These are phyloP conservation scores for Fusarium tricinctum DNA, from an alignment of 2,329 filamentous ascomycete genomes.

Conservation along the genomic window DNA sequence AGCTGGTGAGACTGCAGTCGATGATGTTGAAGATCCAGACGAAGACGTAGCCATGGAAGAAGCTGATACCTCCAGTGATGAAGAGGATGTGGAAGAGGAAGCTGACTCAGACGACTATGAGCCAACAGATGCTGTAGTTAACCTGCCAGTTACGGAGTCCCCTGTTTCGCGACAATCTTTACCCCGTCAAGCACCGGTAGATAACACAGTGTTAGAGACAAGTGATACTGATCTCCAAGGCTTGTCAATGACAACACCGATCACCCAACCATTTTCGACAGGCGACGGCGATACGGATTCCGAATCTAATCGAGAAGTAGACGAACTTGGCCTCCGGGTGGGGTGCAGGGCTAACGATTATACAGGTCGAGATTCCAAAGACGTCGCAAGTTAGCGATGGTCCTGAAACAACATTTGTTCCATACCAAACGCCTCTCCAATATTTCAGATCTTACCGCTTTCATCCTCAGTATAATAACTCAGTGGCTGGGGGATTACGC, in stretches of 20 bases:
- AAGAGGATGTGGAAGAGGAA: slow-evolving; percentile 49
- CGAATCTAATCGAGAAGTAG: slow-evolving; percentile 60
- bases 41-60: slow-evolving; percentile 48
- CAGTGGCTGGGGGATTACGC: slow-evolving; percentile 81
- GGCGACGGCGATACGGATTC: slow-evolving; percentile 45
- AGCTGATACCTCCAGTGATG: slow-evolving; percentile 35
- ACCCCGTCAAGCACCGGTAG: slow-evolving; percentile 32
- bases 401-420: slow-evolving; percentile 54
- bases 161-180: slow-evolving; percentile 11
- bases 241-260: slow-evolving; percentile 39
- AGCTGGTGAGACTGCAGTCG: slow-evolving; percentile 1
- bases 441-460: slow-evolving; percentile 91
- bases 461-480: slow-evolving; percentile 79
- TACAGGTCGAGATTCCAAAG: slow-evolving; percentile 37
- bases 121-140: slow-evolving; percentile 61
- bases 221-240: slow-evolving; percentile 49
- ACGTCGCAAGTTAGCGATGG: slow-evolving; percentile 9
- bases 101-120: slow-evolving; percentile 67
- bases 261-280: slow-evolving; percentile 52
- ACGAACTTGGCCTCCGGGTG: slow-evolving; percentile 49
- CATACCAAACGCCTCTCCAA: slow-evolving; percentile 87
- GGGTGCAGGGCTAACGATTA: slow-evolving; percentile 37
- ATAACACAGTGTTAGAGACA: slow-evolving; percentile 44
- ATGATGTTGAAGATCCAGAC: slow-evolving; percentile 26
- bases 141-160: slow-evolving; percentile 29